Conservation (phyloP, 345 rosid genomes). For the Eutrema japonicum region DNA sequence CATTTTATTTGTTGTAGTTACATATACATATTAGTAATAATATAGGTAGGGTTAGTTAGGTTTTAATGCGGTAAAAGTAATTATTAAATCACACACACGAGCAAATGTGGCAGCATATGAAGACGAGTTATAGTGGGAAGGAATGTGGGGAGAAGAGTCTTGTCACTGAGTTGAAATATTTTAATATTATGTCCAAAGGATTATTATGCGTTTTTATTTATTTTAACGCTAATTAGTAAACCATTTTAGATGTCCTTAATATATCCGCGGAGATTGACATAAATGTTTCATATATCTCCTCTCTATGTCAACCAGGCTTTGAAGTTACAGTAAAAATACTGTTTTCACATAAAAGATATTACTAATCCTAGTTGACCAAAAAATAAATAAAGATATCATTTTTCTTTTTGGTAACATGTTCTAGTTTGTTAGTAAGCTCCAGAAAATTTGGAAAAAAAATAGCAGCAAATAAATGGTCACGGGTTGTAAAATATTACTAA, state of each 20-base stretch:
- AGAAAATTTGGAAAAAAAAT: background rate
- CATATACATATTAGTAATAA: background rate
- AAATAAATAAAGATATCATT: too few relatives aligned
- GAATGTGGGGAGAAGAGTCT: constrained; percentile 32
- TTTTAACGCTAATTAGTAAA: background rate
- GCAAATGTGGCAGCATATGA: constrained; percentile 33
- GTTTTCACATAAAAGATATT: too few relatives aligned
- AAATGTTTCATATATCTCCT: background rate
- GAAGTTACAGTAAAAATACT: too few relatives aligned
- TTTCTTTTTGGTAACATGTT: background rate
- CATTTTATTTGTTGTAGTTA: background rate
- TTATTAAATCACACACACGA: constrained; percentile 24
- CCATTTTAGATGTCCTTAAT: background rate
- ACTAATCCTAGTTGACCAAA: too few relatives aligned
- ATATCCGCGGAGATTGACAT: background rate
- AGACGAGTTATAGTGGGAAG: constrained; percentile 18
- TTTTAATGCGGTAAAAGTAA: constrained; percentile 10
- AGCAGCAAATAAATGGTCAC: constrained; percentile 1
- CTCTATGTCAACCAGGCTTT: background rate
- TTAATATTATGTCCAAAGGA: constrained; percentile 12
- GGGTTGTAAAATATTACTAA: background rate
- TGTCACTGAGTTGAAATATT: constrained; percentile 28
- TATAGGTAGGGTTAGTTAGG: constrained; percentile 28
- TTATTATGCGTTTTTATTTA: background rate
- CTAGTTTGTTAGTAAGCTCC: background rate